Base-by-base conservation (phyloP, 805 yeast genomes). In the Suhomyces kilbournensis region DNA sequence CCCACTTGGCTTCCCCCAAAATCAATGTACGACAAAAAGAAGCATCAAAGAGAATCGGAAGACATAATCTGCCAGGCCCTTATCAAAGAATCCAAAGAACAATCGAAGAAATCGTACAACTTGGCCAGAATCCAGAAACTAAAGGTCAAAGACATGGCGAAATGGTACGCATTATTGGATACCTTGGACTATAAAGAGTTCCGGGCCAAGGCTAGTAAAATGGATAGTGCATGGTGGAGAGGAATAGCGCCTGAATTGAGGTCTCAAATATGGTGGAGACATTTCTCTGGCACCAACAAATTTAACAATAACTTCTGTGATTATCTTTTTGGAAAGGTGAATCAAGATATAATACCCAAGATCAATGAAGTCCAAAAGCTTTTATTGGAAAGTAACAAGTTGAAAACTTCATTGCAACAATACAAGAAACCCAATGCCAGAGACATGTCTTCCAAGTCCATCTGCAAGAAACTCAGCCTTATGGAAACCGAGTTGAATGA, bases 1-100 rank as follows among this genome's bases (percentile, higher is more conserved):
- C 91, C 88, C 23, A 67, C 77, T 1, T 79, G 82, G 71, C 67
- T 86, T 38, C 92, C 93, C 0, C 89, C 90, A 44, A 86, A 86
- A 63, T 67, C 79, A 23, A 62, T 66, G 15, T 65, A 68, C 17
- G 91, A 86, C 58, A 77, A 79, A 15, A 50, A 65, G 26, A 80
- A 76, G 53, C 92, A 86, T 61, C 71, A 79, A 43, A 66, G 67
- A 43, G 84, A 83, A 59, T 82, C 79, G 52, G 79, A 82, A 49
- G 57, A 63, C 26, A 54, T 82, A 40, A 65, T 82, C 34, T 64
- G 69, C 45, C 59, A 63, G 3, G 82, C 82, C 12, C 58, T 81
- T 1, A 58, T 66, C 19, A 58, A 64, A 20, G 84, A 81, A 60
- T 56, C 69, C 12, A 55, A 66, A 34, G 59, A 62, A 26, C 68